Evolutionary conservation across 129 eudicot species (phyloP), one percentile per base, ranked within the genome.

Genomic region (Tagetes erecta): DNA sequence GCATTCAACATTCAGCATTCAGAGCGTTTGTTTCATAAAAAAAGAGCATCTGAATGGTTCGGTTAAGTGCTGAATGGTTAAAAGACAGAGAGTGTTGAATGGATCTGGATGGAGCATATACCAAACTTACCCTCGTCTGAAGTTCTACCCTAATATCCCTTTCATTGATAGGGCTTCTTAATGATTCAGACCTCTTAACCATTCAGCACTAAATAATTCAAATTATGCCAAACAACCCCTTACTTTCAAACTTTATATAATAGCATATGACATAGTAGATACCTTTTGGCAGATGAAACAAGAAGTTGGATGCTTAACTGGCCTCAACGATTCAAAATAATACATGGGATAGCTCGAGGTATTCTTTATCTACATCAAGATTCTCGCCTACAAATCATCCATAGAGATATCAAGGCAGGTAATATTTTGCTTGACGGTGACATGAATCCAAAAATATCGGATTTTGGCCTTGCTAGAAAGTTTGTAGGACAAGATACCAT

Each of bases 381-480:
- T 72, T 87, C 91, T 31, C 37, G 85, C 12, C 76, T 78, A 7
- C 71, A 64, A 39, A 80, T 86, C 2, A 83, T 86, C 34, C 90
- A 86, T 14, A 66, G 87, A 36, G 87, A 82, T 73, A 66, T 86
- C 13, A 86, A 86, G 41, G 68, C 87, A 33, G 68, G 77, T 57
- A 80, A 86, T 62, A 64, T 83, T 8, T 62, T 86, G 44, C n/a
- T 82, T 30, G 89, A 86, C 13, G 14, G 34, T 6, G 64, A 76
- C 31, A 82, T 82, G 89, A 80, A 80, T 45, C 86, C 88, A 9
- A 86, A 86, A 57, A 86, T 86, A 63, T 76, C 86, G 0, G 91
- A 87, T 71, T 87, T 86, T 4, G 85, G 87, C 52, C 70, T 80
- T 56, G 87, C 87, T 20, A 73, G 79, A 68, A 80, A 60, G 38